phyloP scores from a whole-genome alignment of 2,329 filamentous ascomycete genomes.

The Phyllosticta citriasiana region DNA sequence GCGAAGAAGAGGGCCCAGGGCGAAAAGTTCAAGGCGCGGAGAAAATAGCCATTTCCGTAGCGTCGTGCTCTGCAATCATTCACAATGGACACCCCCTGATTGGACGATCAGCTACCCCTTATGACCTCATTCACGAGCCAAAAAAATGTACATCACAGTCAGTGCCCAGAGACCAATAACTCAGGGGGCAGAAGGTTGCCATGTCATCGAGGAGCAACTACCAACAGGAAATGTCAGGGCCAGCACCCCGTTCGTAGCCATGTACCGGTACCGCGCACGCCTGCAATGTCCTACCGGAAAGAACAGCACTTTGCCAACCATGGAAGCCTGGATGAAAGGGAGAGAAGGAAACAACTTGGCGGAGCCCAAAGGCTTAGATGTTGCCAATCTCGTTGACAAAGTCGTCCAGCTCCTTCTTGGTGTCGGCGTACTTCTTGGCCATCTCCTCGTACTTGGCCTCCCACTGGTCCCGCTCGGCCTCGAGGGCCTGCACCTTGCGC shows the following conservation, averaged over 20 bases:
- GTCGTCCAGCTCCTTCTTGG: slow-evolving; percentile 85
- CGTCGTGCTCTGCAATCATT: background rate
- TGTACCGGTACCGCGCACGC: slow-evolving; percentile 1
- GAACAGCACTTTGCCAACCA: slow-evolving; percentile 4
- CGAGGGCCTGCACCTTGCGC: slow-evolving; percentile 96
- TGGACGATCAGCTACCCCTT: background rate
- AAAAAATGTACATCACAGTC: background rate
- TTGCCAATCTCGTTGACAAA: slow-evolving; percentile 88
- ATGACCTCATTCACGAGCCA: background rate
- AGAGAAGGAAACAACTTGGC: slow-evolving; percentile 9
- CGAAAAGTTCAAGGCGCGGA: slow-evolving; percentile 41
- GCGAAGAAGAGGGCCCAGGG: slow-evolving; percentile 60
- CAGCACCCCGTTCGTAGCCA: background rate
- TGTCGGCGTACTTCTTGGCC: slow-evolving; percentile 71
- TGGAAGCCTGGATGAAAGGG: slow-evolving; percentile 2
- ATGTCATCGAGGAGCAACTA: slow-evolving; percentile 12
- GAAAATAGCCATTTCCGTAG: background rate
- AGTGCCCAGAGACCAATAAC: background rate
- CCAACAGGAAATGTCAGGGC: slow-evolving; percentile 14
- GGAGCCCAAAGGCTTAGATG: slow-evolving; percentile 51
- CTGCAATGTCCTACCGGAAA: slow-evolving; percentile 1
- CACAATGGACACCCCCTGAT: background rate
- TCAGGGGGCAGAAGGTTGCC: slow-evolving; percentile 9
- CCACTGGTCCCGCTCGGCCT: slow-evolving; percentile 86
- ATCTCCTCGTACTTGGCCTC: slow-evolving; percentile 98